phyloP scores from a whole-genome alignment of 2,329 filamentous ascomycete genomes.

The Neoarthrinium moseri region DNA sequence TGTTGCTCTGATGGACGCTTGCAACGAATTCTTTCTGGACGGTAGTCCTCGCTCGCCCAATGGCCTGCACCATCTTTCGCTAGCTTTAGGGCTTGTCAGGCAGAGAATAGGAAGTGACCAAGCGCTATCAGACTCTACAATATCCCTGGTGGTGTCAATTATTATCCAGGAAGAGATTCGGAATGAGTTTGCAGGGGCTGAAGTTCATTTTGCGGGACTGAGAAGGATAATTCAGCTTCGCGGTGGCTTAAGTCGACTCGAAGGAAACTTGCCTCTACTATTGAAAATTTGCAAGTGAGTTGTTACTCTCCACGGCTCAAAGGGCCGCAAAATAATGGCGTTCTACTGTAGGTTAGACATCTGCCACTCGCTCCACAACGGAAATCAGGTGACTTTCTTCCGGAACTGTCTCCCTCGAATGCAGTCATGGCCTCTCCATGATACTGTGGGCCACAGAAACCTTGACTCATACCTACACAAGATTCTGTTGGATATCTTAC shows the following conservation, averaged over 20 bases:
- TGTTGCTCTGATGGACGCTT: constrained; percentile 4
- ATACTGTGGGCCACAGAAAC: background rate
- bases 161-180: constrained; percentile 4
- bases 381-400: background rate
- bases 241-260: background rate
- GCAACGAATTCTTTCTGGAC: background rate
- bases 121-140: constrained; percentile 1
- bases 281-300: constrained; percentile 7
- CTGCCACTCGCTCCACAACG: background rate
- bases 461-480: background rate
- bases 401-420: background rate
- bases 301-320: background rate
- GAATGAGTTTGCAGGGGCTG: background rate
- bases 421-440: background rate
- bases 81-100: background rate
- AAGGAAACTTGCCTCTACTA: background rate
- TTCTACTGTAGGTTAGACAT: background rate
- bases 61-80: background rate
- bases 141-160: background rate
- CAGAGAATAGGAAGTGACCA: background rate
- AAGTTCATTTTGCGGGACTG: constrained; percentile 2
- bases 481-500: background rate
- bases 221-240: constrained; percentile 2
- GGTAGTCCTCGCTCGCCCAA: background rate
- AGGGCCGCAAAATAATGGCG: background rate